phyloP scores from a whole-genome alignment of 176 grass and related monocot species.

The Oryza meyeriana region DNA sequence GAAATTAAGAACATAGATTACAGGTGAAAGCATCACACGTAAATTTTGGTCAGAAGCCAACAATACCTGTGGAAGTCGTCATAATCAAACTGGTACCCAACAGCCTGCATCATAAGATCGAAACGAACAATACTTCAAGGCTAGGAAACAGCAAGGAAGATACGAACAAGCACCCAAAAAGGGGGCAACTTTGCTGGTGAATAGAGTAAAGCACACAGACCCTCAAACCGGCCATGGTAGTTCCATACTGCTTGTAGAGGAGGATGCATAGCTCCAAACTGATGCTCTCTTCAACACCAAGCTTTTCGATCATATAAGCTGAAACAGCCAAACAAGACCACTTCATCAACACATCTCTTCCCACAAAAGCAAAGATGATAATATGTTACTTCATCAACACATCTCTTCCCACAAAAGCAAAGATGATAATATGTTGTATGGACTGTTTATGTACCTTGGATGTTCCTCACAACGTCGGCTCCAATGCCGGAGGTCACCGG shows the following conservation, averaged over 20 bases:
- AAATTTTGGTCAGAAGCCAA: not conserved
- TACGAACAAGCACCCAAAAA: not conserved
- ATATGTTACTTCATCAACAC: not conserved
- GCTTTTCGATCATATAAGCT: constrained; percentile 84
- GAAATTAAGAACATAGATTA: not conserved
- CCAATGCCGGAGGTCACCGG: constrained; percentile 69
- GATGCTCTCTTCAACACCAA: constrained; percentile 60
- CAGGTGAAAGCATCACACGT: not conserved
- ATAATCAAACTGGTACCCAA: constrained; percentile 82
- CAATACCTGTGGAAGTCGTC: constrained; percentile 74
- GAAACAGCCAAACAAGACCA: not conserved
- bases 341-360: not conserved
- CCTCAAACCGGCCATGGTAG: constrained; percentile 84
- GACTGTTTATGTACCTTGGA: constrained; percentile 49
- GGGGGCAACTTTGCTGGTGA: not conserved
- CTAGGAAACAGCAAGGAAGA: not conserved
- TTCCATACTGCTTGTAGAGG: constrained; percentile 94
- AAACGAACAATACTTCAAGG: not conserved
- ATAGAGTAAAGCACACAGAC: constrained; percentile 20
- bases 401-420: not conserved
- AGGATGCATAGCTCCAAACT: constrained; percentile 61
- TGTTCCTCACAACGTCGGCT: constrained; percentile 61
- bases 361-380: not conserved
- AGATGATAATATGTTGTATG: not conserved
- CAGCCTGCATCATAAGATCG: constrained; percentile 43